phyloP scores from a whole-genome alignment of 1,139 yeast species.

The Yamadazyma membranifaciens region DNA sequence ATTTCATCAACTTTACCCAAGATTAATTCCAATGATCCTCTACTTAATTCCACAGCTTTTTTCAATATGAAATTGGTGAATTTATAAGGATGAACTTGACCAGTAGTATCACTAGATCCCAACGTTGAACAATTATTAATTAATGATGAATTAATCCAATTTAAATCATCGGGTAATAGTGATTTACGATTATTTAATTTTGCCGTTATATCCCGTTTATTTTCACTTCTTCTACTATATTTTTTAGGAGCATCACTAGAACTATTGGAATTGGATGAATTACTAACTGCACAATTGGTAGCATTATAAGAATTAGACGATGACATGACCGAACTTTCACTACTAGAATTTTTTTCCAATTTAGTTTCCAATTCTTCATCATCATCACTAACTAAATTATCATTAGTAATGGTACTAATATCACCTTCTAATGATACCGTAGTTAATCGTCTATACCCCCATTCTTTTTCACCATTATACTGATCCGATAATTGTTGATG shows the following conservation, averaged over 20 bases:
- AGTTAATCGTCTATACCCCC: slow-evolving; percentile 91
- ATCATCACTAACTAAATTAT: slow-evolving; percentile 17
- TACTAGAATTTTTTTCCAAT: slow-evolving; percentile 7
- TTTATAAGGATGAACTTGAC: slow-evolving; percentile 95
- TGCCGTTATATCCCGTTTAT: slow-evolving; percentile 1
- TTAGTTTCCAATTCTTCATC: slow-evolving; percentile 13
- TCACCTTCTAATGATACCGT: slow-evolving; percentile 90
- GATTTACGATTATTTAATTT: slow-evolving; percentile 12
- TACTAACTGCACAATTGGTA: background rate
- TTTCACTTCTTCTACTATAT: slow-evolving; percentile 20
- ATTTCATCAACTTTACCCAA: slow-evolving; percentile 81
- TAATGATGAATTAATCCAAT: slow-evolving; percentile 73
- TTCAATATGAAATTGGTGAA: slow-evolving; percentile 79
- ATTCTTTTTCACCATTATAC: slow-evolving; percentile 76
- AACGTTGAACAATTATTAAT: slow-evolving; percentile 75
- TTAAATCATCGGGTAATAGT: slow-evolving; percentile 66
- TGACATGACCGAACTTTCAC: background rate
- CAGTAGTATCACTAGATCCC: slow-evolving; percentile 88
- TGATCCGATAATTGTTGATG: slow-evolving; percentile 81
- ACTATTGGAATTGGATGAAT: background rate
- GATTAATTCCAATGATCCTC: slow-evolving; percentile 81
- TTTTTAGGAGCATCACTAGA: slow-evolving; percentile 31
- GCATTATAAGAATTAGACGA: slow-evolving; percentile 1
- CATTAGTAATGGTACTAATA: slow-evolving; percentile 39
- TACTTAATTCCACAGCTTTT: slow-evolving; percentile 66